phyloP scores from a whole-genome alignment of 192 early-diverging fungal genomes.

The Lobosporangium transversale region DNA sequence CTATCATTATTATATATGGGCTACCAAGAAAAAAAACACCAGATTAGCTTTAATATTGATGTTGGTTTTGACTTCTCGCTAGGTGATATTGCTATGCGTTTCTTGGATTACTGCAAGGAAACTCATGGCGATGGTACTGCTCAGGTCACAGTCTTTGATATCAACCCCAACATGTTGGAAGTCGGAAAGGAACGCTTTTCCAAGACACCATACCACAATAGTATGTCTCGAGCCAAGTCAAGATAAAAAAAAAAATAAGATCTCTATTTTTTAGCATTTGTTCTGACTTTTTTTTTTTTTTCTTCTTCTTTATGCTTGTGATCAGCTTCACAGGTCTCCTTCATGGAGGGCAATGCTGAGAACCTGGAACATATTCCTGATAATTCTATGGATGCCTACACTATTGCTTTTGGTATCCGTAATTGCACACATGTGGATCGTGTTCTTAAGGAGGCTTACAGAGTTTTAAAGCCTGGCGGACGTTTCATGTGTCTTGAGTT shows the following conservation, averaged over 20 bases:
- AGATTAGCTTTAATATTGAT: not conserved
- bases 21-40: not conserved
- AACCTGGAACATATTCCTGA: slow-evolving; percentile 76
- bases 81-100: slow-evolving; percentile 96
- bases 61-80: not conserved
- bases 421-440: slow-evolving; percentile 95
- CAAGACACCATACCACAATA: slow-evolving; percentile 58
- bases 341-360: slow-evolving; percentile 92
- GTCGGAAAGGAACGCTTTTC: slow-evolving; percentile 84
- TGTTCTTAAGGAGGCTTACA: slow-evolving; percentile 89
- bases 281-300: not conserved
- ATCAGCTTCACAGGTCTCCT: slow-evolving; percentile 70
- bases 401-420: slow-evolving; percentile 98
- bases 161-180: slow-evolving; percentile 96
- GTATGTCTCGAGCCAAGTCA: slow-evolving; percentile 34
- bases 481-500: slow-evolving; percentile 98
- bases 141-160: slow-evolving; percentile 91
- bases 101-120: slow-evolving; percentile 83
- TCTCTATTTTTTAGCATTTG: slow-evolving; percentile 15
- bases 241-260: slow-evolving; percentile 1
- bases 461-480: slow-evolving; percentile 95
- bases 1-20: not conserved
- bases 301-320: not conserved
- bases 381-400: slow-evolving; percentile 89
- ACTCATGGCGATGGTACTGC: slow-evolving; percentile 71